Evolutionary conservation across 352 stramenopile genomes (phyloP).

Genomic region (Phytophthora citrophthora): DNA sequence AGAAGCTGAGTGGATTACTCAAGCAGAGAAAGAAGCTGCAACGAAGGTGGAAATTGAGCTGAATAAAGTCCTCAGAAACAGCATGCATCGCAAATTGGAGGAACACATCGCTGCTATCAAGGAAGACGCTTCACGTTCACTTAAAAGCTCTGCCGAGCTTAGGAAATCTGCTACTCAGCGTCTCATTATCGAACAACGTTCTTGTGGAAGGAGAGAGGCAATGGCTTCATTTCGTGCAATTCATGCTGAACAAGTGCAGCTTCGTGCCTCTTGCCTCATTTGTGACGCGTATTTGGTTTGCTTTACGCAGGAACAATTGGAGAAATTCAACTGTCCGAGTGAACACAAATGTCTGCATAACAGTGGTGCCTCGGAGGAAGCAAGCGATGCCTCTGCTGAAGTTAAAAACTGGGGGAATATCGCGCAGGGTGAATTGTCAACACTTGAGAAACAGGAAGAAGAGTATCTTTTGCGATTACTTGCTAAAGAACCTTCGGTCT

Average conservation of each 20-base stretch:
- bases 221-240: slow-evolving; percentile 1
- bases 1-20: slow-evolving; percentile 1
- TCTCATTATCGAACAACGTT: slow-evolving; percentile 8
- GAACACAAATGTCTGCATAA: slow-evolving; percentile 6
- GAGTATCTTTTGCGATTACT: neutral
- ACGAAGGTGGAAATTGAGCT: slow-evolving; percentile 6
- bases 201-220: slow-evolving; percentile 1
- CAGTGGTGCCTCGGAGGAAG: neutral
- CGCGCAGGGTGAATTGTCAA: neutral
- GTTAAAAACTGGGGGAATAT: neutral
- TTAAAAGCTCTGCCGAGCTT: slow-evolving; percentile 1
- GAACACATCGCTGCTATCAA: slow-evolving; percentile 1
- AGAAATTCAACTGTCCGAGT: neutral
- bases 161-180: neutral
- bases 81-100: slow-evolving; percentile 20
- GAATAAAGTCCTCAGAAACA: slow-evolving; percentile 20
- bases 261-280: slow-evolving; percentile 1
- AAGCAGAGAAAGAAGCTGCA: slow-evolving; percentile 4
- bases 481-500: neutral
- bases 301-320: neutral
- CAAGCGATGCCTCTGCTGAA: neutral
- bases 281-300: slow-evolving; percentile 4
- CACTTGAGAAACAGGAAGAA: neutral
- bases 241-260: neutral
- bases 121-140: neutral